Base-by-base conservation (phyloP, 2,329 filamentous ascomycete species). In the Mariannaea sp. region DNA sequence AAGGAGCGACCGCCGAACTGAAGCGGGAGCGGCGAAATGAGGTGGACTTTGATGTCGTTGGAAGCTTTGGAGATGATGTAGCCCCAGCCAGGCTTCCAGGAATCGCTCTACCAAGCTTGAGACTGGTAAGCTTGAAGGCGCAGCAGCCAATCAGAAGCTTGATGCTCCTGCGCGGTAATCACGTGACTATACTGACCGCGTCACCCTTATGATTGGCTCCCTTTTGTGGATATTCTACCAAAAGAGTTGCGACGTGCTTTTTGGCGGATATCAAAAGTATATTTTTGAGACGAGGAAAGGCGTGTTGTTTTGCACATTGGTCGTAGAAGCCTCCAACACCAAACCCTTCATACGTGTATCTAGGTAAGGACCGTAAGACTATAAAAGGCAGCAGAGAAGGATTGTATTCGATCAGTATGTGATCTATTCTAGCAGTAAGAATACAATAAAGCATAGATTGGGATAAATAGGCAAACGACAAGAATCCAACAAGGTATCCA, bases 41-140 rank as follows among this genome's bases (percentile, higher is more conserved):
- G 48, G 56, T 59, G 49, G 49, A 51, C 42, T 46, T 65, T 61
- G 53, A 50, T 44, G 64, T 59, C 64, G 54, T 59, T 65, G 54
- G 48, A 53, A 56, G 44, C 55, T 57, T 20, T 58, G 50, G 52
- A 59, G 65, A 66, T 67, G 65, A 67, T 67, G 64, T 65, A 64
- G 65, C 62, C 62, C 54, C 26, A 35, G 40, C 55, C 53, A 63
- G 64, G 58, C 61, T 65, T 40, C 55, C 42, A 56, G 43, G 56
- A 49, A 51, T 58, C 55, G 53, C 45, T 54, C 61, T 65, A 60
- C 53, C 30, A 38, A 47, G 44, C 13, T 39, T 22, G 20, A n/a
- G 33, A 36, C 33, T 51, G 36, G 39, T 30, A 16, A 56, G 52
- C 50, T 58, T 48, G 56, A 55, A 24, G 60, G 56, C 49, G 40